Evolutionary conservation across 2,329 filamentous ascomycete genomes (phyloP), one percentile per base, ranked within the genome.

Genomic region (Gaeumannomyces sp.): DNA sequence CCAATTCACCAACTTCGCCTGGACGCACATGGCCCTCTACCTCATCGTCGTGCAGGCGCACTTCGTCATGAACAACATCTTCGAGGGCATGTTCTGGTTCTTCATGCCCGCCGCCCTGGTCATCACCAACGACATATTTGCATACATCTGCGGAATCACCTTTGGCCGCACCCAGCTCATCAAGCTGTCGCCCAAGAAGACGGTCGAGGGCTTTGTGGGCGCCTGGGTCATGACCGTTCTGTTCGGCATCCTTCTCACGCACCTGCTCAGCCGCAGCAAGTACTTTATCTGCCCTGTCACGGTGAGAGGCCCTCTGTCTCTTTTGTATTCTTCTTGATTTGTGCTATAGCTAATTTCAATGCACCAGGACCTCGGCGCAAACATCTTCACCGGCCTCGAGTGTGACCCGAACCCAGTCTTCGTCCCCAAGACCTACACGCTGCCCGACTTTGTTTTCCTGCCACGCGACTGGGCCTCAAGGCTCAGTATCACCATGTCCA

Each of bases 31-130:
- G 93, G 95, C 96, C 6, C 86, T 99, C 27, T 98, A 96, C 81
- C 83, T 99, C 72, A 97, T 99, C 72, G 94, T 98, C 56, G 93
- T 97, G 7, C 93, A 99, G 78, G 93, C 95, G 19, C 95, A 99
- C 76, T 99, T 99, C 77, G 92, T 98, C 80, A 98, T 99, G 92
- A 99, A 99, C 84, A 99, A 99, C 78, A 90, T 99, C 69, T 96
- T 99, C 72, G 95, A 99, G 80, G 95, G 95, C 80, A 93, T 99
- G 91, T 96, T 99, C 76, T 99, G 95, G 95, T 98, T 99, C 83
- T 97, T 98, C 84, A 80, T 99, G 59, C 95, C 95, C 10, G 93
- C 92, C 10, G 89, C 92, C 64, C 85, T 99, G 71, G 95, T 99
- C 76, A 97, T 99, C 75, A 97, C 92, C 68, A 99, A 99, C 77